These are phyloP conservation scores for Magnolia kwangsiensis DNA, from an alignment of 164 flowering plant species.

Conservation along the genomic window DNA sequence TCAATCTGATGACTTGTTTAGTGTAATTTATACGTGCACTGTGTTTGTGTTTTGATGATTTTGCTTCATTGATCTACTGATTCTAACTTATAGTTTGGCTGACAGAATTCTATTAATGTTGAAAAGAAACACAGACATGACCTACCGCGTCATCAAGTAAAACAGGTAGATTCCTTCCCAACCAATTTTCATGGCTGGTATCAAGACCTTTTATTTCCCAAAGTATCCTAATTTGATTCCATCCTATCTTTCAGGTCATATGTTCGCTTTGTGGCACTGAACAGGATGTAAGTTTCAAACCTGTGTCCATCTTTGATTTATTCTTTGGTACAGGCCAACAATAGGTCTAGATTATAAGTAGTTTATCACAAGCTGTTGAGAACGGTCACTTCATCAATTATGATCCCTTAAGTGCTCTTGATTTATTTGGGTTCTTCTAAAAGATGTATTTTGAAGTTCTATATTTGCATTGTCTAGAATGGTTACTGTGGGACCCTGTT, in stretches of 20 bases:
- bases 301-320: background rate
- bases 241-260: slow-evolving; percentile 48
- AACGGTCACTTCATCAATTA: background rate
- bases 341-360: background rate
- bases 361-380: background rate
- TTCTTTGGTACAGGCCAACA: no score
- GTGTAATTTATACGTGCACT: no score
- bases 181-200: background rate
- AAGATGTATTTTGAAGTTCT: background rate
- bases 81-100: slow-evolving; percentile 1
- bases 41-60: background rate
- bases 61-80: background rate
- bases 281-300: slow-evolving; percentile 57
- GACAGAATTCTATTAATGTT: slow-evolving; percentile 63
- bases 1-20: no score
- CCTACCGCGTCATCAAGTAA: slow-evolving; percentile 74
- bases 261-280: slow-evolving; percentile 88
- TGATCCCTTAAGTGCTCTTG: background rate
- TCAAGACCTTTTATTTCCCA: background rate
- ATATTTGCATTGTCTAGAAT: no score
- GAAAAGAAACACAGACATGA: slow-evolving; percentile 65
- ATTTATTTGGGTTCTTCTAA: background rate
- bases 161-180: slow-evolving; percentile 39
- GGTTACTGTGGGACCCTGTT: no score
- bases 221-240: background rate